Conservation (phyloP, 192 early-diverging fungal genomes). For the Backusella morwellensis region DNA sequence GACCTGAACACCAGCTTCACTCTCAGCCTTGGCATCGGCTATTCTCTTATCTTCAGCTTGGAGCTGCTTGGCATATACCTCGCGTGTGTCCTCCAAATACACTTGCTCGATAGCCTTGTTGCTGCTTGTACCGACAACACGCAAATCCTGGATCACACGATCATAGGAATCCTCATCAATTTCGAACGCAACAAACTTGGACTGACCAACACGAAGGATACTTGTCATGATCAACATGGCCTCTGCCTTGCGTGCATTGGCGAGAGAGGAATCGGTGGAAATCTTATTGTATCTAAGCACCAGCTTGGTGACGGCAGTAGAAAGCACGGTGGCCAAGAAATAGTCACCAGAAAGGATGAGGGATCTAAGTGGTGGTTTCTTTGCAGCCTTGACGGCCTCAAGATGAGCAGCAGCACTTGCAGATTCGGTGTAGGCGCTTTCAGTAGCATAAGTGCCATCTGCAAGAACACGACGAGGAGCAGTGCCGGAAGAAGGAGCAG, state of each 20-base stretch:
- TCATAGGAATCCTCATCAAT: constrained; percentile 98
- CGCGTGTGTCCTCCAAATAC: constrained; percentile 58
- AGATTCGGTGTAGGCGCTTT: constrained; percentile 78
- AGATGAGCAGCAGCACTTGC: constrained; percentile 40
- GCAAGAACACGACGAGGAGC: constrained; percentile 80
- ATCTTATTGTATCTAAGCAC: constrained; percentile 72
- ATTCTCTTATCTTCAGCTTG: constrained; percentile 63
- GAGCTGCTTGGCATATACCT: constrained; percentile 63
- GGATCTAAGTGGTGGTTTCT: constrained; percentile 73
- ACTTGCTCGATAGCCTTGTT: constrained; percentile 56
- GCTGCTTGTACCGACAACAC: constrained; percentile 63
- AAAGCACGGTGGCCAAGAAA: constrained; percentile 87
- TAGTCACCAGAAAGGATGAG: constrained; percentile 93
- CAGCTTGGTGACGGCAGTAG: constrained; percentile 88
- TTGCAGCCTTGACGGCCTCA: constrained; percentile 53
- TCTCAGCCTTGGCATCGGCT: constrained; percentile 64
- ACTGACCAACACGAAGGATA: constrained; percentile 90
- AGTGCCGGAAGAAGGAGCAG: constrained; percentile 27
- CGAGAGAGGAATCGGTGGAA: constrained; percentile 43
- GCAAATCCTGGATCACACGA: constrained; percentile 86
- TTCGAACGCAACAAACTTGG: constrained; percentile 75
- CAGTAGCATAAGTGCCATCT: constrained; percentile 98
- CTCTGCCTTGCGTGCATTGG: constrained; percentile 90
- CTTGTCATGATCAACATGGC: constrained; percentile 98
- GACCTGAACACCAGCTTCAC: constrained; percentile 60